Conservation (phyloP, 2,329 filamentous ascomycete species). For the Penicillium hesseltinei region DNA sequence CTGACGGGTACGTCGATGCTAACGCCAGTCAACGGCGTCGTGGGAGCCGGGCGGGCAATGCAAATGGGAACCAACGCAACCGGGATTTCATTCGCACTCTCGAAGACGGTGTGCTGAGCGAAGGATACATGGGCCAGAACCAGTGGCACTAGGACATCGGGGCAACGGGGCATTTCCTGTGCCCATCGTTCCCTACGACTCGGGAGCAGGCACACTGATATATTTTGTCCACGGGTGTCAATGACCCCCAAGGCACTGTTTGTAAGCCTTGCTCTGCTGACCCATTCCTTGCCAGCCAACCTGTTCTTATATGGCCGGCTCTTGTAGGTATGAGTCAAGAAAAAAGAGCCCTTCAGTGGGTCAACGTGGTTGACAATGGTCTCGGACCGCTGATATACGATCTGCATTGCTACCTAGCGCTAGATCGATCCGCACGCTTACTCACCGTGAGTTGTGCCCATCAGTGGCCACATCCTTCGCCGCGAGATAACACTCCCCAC, state of each 20-base stretch:
- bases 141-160: conserved; percentile 62
- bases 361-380: conserved; percentile 4
- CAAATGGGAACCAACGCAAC: conserved; percentile 54
- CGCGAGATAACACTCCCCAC: not conserved
- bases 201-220: not conserved
- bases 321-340: conserved; percentile 3
- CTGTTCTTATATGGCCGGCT: not conserved
- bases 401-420: conserved; percentile 3
- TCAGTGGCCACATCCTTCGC: conserved; percentile 5
- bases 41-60: conserved; percentile 63
- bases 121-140: conserved; percentile 76
- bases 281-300: conserved; percentile 2
- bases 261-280: not conserved
- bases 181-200: not conserved
- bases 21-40: conserved; percentile 68
- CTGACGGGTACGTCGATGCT: conserved; percentile 73
- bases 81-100: conserved; percentile 92
- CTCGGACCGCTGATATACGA: conserved; percentile 10
- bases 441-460: conserved; percentile 4
- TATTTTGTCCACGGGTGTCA: conserved; percentile 1
- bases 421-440: conserved; percentile 9
- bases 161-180: not conserved
- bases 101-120: conserved; percentile 90
- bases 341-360: not conserved
- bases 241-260: not conserved